Percentiles rank a stretch among this genome's conserved stretches.
Evolutionary conservation across 805 yeast genomes (phyloP).

Genomic region (Candida sonorensis): DNA sequence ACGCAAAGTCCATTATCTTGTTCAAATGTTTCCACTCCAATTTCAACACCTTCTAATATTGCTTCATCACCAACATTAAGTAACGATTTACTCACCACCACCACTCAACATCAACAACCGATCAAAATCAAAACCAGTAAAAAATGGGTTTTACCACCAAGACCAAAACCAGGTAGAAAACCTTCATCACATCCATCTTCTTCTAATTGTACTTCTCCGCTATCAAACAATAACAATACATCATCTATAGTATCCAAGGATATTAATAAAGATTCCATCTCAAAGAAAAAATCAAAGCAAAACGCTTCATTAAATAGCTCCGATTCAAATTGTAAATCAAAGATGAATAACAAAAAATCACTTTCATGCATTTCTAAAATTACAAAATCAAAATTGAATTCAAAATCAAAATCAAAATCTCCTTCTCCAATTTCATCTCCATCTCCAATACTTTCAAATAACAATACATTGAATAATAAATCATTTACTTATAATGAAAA

Average conservation of each 20-base stretch:
- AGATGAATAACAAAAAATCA: too few relatives aligned
- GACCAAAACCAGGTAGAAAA: slow-evolving; percentile 70
- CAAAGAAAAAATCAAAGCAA: background rate
- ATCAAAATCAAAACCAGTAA: slow-evolving; percentile 53
- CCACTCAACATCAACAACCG: slow-evolving; percentile 5
- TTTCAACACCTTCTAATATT: slow-evolving; percentile 5
- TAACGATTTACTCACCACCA: background rate
- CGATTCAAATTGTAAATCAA: too few relatives aligned
- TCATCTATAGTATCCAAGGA: too few relatives aligned
- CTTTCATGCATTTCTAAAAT: too few relatives aligned
- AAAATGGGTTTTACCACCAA: slow-evolving; percentile 79
- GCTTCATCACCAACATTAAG: slow-evolving; percentile 7
- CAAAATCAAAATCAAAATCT: background rate
- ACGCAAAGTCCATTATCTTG: too few relatives aligned
- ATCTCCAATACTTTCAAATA: background rate
- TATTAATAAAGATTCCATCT: slow-evolving; percentile 2
- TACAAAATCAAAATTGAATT: too few relatives aligned
- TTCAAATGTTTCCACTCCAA: background rate
- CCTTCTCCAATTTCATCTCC: slow-evolving; percentile 1
- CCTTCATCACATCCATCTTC: slow-evolving; percentile 25
- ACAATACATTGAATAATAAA: too few relatives aligned
- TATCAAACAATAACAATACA: slow-evolving; percentile 7
- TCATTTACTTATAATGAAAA: background rate
- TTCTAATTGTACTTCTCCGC: too few relatives aligned
- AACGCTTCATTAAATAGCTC: background rate